Base-by-base conservation (phyloP, 352 stramenopile species). In the Pythium rhizo-oryzae region DNA sequence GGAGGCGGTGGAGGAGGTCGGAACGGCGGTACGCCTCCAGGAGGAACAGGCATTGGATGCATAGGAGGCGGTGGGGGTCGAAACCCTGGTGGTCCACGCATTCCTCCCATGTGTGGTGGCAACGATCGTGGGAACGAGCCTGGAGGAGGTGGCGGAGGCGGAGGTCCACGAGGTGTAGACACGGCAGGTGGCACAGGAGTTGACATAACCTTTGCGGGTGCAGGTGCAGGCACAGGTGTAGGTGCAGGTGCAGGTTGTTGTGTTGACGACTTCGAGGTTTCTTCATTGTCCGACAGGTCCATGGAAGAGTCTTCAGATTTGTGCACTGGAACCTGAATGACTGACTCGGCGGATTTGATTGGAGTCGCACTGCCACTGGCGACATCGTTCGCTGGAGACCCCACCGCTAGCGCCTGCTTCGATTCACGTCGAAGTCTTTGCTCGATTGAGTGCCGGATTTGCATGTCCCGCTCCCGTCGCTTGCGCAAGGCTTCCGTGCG, bases 391-490 rank as follows among this genome's bases (percentile, higher is more conserved):
- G 72, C 67, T 39, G 64, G 66, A 21, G 67, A 72, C 9, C 49
- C 51, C 46, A 57, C 61, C 15, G 41, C 41, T 16, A 47, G 5
- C 28, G 39, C 23, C 19, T 35, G 12, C 15, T 59, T 30, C 37
- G 55, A 61, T 50, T 71, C 55, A 1, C 71, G 70, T 21, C 75
- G 62, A 16, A 81, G 51, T 43, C 81, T 81, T 8, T 70, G 64
- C 51, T 92, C 87, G 47, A 96, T 75, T 4, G 72, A 72, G 46
- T 86, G 78, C 4, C 87, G 84, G 37, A 96, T 83, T 39, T 89
- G 79, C 63, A 85, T 70, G 65, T 96, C 89, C 28, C 81, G 78
- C 53, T 96, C 89, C 2, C 89, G 81, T 25, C 89, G 87, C 35
- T 87, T 89, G 4, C 80, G 80, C 44, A 96, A 43, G 15, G 85